phyloP scores from a whole-genome alignment of 176 grass and related monocot species.

The Carex parvula region DNA sequence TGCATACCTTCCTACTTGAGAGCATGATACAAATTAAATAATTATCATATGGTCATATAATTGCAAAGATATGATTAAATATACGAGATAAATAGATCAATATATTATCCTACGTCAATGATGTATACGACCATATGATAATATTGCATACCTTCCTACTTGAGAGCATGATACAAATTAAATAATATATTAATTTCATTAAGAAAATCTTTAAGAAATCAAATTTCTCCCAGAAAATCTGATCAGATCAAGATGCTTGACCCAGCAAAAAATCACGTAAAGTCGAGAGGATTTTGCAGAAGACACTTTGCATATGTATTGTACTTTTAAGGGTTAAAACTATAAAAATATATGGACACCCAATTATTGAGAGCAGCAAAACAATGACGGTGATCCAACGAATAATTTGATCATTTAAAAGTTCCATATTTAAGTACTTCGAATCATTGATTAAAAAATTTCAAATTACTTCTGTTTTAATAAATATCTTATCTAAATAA shows the following conservation, averaged over 20 bases:
- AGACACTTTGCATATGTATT: neutral
- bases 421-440: neutral
- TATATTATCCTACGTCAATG: neutral
- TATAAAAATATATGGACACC: neutral
- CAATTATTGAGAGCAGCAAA: neutral
- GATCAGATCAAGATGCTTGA: neutral
- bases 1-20: no score
- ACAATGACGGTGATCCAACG: neutral
- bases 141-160: neutral
- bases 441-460: neutral
- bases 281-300: neutral
- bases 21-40: no score
- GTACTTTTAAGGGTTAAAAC: neutral
- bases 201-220: conserved; percentile 4
- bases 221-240: neutral
- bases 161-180: neutral
- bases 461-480: neutral
- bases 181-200: neutral
- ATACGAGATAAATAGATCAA: no score
- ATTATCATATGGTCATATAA: no score
- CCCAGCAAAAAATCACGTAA: neutral
- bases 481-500: neutral
- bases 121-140: neutral
- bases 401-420: neutral
- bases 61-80: no score